Evolutionary conservation across 108 stramenopile genomes (phyloP), one percentile per base, ranked within the genome.

Genomic region (Discostella stelligeroides): DNA sequence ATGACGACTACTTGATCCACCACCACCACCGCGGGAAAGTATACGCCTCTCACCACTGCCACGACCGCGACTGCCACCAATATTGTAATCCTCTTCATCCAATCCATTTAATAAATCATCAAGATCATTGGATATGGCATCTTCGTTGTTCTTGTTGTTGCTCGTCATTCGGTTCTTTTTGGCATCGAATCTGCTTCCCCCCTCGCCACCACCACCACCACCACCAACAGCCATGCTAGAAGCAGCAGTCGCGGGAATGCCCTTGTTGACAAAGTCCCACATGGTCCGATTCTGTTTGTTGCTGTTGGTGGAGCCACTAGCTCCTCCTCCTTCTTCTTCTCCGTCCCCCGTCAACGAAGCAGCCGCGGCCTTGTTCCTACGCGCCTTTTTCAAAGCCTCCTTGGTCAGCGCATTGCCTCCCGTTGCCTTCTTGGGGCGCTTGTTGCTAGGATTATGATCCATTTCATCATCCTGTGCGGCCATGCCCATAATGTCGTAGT

Each of bases 231-330:
- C 53, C 34, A 34, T 55, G 7, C 68, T 56, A 7, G 47, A 24
- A 37, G 78, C 14, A 12, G 72, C 41, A 12, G 76, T 60, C 20
- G 76, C 21, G 0, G 72, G 18, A 17, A 73, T 70, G 40, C 85
- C 86, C 24, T 75, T 77, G 28, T 84, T 75, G 40, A 93, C 89
- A 76, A 91, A 94, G 43, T 88, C 83, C 87, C 92, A 93, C 87
- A 93, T 90, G 63, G 69, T 82, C 4, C 65, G 53, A 24, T 79
- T 86, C 18, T n/a, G n/a, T n/a, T 62, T 56, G 21, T 21, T 43
- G 4, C 15, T 58, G 0, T 56, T 49, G 15, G 21, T 15, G n/a
- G 56, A 30, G 45, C 55, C 59, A n/a, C n/a, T n/a, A n/a, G n/a
- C n/a, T n/a, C n/a, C n/a, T n/a, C n/a, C n/a, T n/a, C n/a, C n/a